phyloP scores from a whole-genome alignment of 176 grass and related monocot species.

The Oryza nivara region DNA sequence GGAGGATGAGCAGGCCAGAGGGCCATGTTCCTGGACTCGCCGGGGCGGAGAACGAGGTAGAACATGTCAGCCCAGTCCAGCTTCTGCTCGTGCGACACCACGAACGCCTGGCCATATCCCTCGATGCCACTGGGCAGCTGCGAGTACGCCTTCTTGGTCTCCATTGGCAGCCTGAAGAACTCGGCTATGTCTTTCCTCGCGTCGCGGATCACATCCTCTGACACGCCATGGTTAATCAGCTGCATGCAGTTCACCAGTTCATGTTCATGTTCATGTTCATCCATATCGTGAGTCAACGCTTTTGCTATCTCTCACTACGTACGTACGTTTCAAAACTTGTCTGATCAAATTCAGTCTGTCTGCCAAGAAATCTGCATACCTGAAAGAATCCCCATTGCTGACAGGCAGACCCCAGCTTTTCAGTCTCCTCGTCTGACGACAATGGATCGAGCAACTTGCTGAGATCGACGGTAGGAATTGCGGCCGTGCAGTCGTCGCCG shows the following conservation, averaged over 20 bases:
- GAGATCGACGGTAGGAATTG: conserved; percentile 11
- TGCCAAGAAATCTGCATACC: conserved; percentile 10
- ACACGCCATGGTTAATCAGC: conserved; percentile 52
- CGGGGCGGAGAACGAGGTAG: conserved; percentile 29
- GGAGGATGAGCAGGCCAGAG: conserved; percentile 46
- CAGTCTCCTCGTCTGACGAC: conserved; percentile 18
- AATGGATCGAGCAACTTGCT: conserved; percentile 31
- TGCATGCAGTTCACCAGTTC: conserved; percentile 32
- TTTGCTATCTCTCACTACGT: no score
- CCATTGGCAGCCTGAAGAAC: conserved; percentile 50
- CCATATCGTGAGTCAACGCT: no score
- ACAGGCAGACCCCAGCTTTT: conserved; percentile 38
- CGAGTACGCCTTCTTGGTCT: conserved; percentile 37
- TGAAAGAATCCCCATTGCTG: conserved; percentile 64
- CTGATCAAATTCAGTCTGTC: no score
- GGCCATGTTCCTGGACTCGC: conserved; percentile 29
- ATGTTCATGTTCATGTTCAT: no score
- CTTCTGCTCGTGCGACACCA: neutral
- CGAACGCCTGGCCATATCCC: neutral
- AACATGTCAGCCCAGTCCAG: conserved; percentile 54
- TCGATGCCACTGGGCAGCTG: neutral
- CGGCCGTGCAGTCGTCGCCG: neutral
- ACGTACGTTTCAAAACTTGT: no score
- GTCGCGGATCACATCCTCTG: conserved; percentile 38
- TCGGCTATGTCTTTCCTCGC: conserved; percentile 33